Percentiles rank a stretch among this genome's conserved stretches.
These are phyloP conservation scores for Psilocybe cyanescens DNA, from an alignment of 768 basidiomycete species.

Conservation along the genomic window DNA sequence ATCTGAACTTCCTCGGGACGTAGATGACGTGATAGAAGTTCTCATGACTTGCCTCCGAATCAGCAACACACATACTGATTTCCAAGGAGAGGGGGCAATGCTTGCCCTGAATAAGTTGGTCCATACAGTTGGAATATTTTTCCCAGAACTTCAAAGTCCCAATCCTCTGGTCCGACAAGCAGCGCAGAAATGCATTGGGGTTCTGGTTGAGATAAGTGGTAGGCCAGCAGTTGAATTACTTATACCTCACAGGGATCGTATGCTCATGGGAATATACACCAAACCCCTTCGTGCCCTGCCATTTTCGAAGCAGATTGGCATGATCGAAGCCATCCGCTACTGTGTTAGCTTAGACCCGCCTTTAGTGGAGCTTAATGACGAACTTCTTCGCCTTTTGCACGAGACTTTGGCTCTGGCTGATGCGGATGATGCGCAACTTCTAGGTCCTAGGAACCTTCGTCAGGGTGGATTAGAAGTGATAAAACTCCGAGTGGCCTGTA, in stretches of 20 bases:
- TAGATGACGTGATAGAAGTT: conserved; percentile 79
- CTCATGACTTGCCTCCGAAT: conserved; percentile 68
- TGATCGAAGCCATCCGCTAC: conserved; percentile 96
- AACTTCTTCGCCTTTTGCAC: conserved; percentile 87
- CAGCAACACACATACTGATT: conserved; percentile 54
- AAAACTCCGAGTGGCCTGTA: conserved; percentile 91
- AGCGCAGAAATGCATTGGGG: conserved; percentile 77
- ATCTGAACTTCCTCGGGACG: conserved; percentile 81
- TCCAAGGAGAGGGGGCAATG: conserved; percentile 44
- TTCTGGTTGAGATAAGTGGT: conserved; percentile 75
- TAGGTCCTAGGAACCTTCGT: conserved; percentile 74
- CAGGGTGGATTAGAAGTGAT: conserved; percentile 83
- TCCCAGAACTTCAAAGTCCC: conserved; percentile 86
- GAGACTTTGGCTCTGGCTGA: conserved; percentile 96
- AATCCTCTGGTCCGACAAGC: conserved; percentile 85
- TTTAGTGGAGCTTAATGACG: conserved; percentile 89
- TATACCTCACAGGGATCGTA: conserved; percentile 81
- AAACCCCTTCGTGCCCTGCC: conserved; percentile 95
- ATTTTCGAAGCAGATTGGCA: conserved; percentile 94
- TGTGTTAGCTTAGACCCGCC: conserved; percentile 89
- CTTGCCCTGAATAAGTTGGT: conserved; percentile 58
- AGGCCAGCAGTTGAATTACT: conserved; percentile 81
- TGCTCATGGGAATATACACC: conserved; percentile 90
- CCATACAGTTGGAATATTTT: conserved; percentile 81
- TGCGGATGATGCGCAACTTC: conserved; percentile 86